phyloP scores from a whole-genome alignment of 2,329 filamentous ascomycete genomes.

The Colletotrichum kahawae region DNA sequence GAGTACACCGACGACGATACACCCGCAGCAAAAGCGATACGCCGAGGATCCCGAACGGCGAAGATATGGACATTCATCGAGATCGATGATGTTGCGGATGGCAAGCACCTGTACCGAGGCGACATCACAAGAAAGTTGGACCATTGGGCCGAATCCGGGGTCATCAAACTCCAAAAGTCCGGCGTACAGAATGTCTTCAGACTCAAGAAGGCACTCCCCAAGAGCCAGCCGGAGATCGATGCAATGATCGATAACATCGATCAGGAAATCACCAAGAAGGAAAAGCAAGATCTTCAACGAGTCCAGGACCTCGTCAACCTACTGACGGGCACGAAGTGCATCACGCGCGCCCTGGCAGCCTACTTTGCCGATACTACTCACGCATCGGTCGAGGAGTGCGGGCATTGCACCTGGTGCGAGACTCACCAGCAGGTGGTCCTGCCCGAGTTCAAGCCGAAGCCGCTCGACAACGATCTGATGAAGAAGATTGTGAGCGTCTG shows the following conservation, averaged over 20 bases:
- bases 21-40: slow-evolving; percentile 48
- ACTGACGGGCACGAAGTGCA: slow-evolving; percentile 56
- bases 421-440: slow-evolving; percentile 42
- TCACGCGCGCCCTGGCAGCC: slow-evolving; percentile 54
- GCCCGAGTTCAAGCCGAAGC: slow-evolving; percentile 40
- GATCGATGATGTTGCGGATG: slow-evolving; percentile 42
- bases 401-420: slow-evolving; percentile 58
- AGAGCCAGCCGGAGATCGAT: slow-evolving; percentile 43
- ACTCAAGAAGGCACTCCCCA: slow-evolving; percentile 51
- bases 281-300: slow-evolving; percentile 57
- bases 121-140: slow-evolving; percentile 61
- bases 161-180: slow-evolving; percentile 55
- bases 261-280: slow-evolving; percentile 52
- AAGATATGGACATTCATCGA: slow-evolving; percentile 52
- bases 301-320: slow-evolving; percentile 56
- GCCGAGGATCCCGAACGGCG: slow-evolving; percentile 41
- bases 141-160: slow-evolving; percentile 52
- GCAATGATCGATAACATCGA: slow-evolving; percentile 53
- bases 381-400: slow-evolving; percentile 51
- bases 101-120: slow-evolving; percentile 39
- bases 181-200: slow-evolving; percentile 61
- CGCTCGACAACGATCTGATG: slow-evolving; percentile 45
- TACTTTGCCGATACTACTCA: slow-evolving; percentile 61
- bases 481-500: slow-evolving; percentile 47
- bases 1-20: slow-evolving; percentile 40